phyloP scores from a whole-genome alignment of 148 eudicot species.

The Rhododendron simsii region DNA sequence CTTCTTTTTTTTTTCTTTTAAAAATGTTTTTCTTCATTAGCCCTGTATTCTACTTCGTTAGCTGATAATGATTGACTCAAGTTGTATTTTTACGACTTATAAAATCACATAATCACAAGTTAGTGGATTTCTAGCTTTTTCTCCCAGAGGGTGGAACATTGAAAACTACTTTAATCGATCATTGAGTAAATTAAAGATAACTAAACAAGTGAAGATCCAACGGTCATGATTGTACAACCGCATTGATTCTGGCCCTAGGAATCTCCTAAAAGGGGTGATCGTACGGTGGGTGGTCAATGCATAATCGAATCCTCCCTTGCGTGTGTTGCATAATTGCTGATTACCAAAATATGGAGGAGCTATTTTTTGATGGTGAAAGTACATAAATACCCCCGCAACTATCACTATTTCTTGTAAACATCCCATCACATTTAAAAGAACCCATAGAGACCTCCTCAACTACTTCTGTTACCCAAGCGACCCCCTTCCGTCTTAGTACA shows the following conservation, averaged over 20 bases:
- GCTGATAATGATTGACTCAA: slow-evolving; percentile 12
- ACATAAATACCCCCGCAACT: too few relatives aligned
- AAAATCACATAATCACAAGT: slow-evolving; percentile 9
- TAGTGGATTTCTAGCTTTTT: slow-evolving; percentile 11
- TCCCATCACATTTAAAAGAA: too few relatives aligned
- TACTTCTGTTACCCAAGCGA: too few relatives aligned
- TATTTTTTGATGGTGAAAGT: not conserved
- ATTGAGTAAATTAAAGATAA: not conserved
- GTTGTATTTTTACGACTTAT: slow-evolving; percentile 7
- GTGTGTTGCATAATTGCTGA: not conserved
- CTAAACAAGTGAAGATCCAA: not conserved
- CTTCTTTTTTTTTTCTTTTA: not conserved
- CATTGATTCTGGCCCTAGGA: not conserved
- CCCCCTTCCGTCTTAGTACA: too few relatives aligned
- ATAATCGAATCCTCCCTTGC: not conserved
- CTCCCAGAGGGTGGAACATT: slow-evolving; percentile 7
- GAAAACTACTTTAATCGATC: not conserved
- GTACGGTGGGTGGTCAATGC: not conserved
- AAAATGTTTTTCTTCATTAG: not conserved
- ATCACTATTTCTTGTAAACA: too few relatives aligned
- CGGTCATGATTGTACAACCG: not conserved
- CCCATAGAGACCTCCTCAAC: too few relatives aligned
- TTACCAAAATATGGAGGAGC: not conserved
- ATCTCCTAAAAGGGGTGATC: not conserved
- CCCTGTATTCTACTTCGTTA: not conserved